Base-by-base conservation (phyloP, 805 yeast genomes). In the Suhomyces tanzawaensis region DNA sequence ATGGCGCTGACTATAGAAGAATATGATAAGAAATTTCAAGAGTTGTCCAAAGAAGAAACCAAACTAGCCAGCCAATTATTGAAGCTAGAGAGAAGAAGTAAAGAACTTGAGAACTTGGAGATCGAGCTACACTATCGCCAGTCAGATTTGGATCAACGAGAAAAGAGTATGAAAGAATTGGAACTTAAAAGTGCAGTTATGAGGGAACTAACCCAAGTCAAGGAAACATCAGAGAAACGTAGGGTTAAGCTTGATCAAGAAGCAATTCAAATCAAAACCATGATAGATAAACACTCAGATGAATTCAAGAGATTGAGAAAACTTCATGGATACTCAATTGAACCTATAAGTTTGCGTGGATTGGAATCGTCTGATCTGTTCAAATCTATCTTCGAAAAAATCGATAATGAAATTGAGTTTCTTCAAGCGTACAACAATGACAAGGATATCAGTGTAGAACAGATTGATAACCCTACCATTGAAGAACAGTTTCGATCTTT, bases 401-500 rank as follows among this genome's bases (percentile, higher is more conserved):
- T 36, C 6, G 19, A 26, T 2, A n/a, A 19, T 7, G 34, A 23
- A 14, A 11, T 32, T 14, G 21, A 24, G 9, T 32, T 21, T 32
- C 24, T 33, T 13, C 18, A n/a, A 8, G 11, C 27, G 6, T 12
- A 11, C 11, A 33, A 24, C 16, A n/a, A 17, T 8, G 16, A 25
- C 4, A 22, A 18, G 3, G 18, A 24, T 8, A 33, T 23, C n/a
- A 19, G 24, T 12, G 23, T 39, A 4, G 27, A 34, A 8, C 32
- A 29, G 17, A 30, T 30, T 7, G 27, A 36, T 12, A 29, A 34
- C 13, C 19, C 17, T 8, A 37, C 25, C 17, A 32, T 19, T 18
- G 34, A 38, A 21, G 36, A 37, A 4, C 45, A 51, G 12, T 43
- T 46, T 25, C 28, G 34, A 16, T 41, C 40, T 26, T 42, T 52